Conservation (phyloP, 495 filamentous ascomycete genomes). For the Pyrenula massariospora region DNA sequence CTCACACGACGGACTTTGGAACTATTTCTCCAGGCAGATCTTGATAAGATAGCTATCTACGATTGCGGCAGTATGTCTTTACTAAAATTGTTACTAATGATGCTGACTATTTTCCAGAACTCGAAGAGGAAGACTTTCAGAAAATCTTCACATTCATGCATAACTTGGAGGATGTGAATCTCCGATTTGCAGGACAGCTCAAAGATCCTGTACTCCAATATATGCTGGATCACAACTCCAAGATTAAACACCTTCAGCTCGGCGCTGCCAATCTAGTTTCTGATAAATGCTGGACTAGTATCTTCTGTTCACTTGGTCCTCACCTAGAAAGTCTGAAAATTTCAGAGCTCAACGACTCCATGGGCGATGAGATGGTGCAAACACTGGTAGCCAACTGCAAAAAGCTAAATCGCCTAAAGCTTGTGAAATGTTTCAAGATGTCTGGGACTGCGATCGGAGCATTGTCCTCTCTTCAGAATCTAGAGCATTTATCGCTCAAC, state of each 20-base stretch:
- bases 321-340: conserved; percentile 57
- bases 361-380: conserved; percentile 55
- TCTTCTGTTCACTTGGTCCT: conserved; percentile 48
- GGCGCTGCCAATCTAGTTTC: conserved; percentile 71
- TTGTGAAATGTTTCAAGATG: conserved; percentile 45
- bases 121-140: conserved; percentile 62
- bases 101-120: conserved; percentile 29
- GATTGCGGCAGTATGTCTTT: conserved; percentile 55
- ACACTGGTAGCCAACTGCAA: conserved; percentile 46
- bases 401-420: conserved; percentile 59
- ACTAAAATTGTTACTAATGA: not conserved
- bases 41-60: conserved; percentile 59
- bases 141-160: conserved; percentile 70
- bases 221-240: conserved; percentile 54
- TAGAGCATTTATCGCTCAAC: conserved; percentile 64
- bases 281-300: conserved; percentile 55
- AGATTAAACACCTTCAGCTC: conserved; percentile 51
- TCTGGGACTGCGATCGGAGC: conserved; percentile 39
- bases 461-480: conserved; percentile 24
- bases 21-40: conserved; percentile 62
- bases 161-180: conserved; percentile 50
- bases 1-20: conserved; percentile 57
- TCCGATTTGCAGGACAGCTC: conserved; percentile 76
- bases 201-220: conserved; percentile 73
- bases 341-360: conserved; percentile 54